Evolutionary conservation across 78 protist genomes (phyloP).

Genomic region (Paulinella micropora): DNA sequence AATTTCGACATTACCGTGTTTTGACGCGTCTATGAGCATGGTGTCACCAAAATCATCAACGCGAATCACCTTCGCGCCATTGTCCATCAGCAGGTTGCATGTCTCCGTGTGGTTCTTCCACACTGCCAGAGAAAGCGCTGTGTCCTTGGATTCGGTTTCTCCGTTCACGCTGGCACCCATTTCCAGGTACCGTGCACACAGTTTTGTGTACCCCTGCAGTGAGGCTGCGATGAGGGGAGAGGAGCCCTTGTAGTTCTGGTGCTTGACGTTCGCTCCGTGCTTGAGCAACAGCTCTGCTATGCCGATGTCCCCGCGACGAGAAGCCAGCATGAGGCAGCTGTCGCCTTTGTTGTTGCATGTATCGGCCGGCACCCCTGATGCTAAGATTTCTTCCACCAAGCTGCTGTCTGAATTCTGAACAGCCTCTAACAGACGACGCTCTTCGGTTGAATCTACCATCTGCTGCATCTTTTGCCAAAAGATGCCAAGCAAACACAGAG

Average conservation of each 20-base stretch:
- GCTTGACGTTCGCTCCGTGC: not conserved
- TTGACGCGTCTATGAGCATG: not conserved
- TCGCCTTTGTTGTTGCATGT: too few relatives aligned
- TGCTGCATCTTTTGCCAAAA: too few relatives aligned
- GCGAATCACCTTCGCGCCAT: not conserved
- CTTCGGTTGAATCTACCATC: too few relatives aligned
- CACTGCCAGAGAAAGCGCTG: not conserved
- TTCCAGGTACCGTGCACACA: not conserved
- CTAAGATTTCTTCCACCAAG: too few relatives aligned
- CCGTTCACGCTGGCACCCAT: not conserved
- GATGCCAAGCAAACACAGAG: too few relatives aligned
- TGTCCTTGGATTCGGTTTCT: not conserved
- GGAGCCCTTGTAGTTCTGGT: not conserved
- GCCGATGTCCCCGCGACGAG: too few relatives aligned
- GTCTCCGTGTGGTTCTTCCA: not conserved
- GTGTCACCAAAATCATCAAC: not conserved
- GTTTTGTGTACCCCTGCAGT: not conserved
- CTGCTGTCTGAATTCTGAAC: too few relatives aligned
- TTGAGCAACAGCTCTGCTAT: too few relatives aligned
- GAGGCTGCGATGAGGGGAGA: not conserved
- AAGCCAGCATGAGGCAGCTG: not conserved
- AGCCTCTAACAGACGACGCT: too few relatives aligned
- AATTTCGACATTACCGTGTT: not conserved
- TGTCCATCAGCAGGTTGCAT: not conserved
- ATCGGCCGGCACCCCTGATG: too few relatives aligned